Percentiles rank a stretch among this genome's conserved stretches.
Evolutionary conservation across 257 asterid species (phyloP).

Genomic region (Lycium barbarum): DNA sequence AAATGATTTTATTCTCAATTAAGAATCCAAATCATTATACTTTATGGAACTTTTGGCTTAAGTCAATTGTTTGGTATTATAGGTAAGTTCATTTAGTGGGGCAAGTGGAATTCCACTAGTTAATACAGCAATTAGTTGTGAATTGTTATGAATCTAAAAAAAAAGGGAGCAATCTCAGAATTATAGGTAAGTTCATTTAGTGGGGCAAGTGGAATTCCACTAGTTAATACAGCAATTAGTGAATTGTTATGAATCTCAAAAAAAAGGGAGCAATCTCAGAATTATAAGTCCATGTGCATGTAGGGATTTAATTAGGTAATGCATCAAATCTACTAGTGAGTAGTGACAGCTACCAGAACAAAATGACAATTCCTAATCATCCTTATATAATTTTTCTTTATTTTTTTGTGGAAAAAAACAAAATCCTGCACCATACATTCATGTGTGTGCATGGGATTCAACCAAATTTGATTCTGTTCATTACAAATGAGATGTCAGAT

Average conservation of each 20-base stretch:
- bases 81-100: slow-evolving; percentile 17
- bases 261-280: neutral
- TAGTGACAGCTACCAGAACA: neutral
- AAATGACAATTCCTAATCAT: neutral
- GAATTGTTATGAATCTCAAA: slow-evolving; percentile 8
- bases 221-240: neutral
- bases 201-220: neutral
- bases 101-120: neutral
- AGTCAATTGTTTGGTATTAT: neutral
- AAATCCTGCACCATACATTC: neutral
- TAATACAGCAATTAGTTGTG: neutral
- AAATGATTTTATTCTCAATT: neutral
- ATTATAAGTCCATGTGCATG: slow-evolving; percentile 25
- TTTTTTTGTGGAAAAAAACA: neutral
- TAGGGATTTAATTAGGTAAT: neutral
- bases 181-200: neutral
- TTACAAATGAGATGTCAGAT: neutral
- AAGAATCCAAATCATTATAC: neutral
- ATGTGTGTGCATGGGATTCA: neutral
- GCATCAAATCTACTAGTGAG: neutral
- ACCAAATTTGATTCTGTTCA: neutral
- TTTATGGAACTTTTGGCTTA: neutral
- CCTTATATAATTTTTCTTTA: too few species aligned
- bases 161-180: neutral
- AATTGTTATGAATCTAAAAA: slow-evolving; percentile 7